phyloP scores from a whole-genome alignment of 2,329 filamentous ascomycete species.

The Talaromyces amestolkiae region DNA sequence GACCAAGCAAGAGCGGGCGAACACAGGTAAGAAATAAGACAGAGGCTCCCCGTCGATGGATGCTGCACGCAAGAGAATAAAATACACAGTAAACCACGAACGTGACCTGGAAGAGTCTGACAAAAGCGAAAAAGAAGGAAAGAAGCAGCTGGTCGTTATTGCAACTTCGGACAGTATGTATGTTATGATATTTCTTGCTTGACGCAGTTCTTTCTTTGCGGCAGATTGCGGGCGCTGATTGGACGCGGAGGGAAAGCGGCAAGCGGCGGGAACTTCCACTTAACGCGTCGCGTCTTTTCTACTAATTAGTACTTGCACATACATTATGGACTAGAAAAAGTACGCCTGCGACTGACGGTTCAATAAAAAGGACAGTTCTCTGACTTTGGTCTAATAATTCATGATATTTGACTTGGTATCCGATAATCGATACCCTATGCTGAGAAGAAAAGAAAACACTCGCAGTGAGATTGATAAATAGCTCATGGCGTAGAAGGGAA shows the following conservation, averaged over 20 bases:
- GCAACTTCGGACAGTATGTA: not conserved
- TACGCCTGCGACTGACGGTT: too few relatives aligned
- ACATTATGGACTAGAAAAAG: too few relatives aligned
- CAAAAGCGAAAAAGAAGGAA: not conserved
- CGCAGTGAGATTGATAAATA: not conserved
- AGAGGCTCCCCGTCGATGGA: not conserved
- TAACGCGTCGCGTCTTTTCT: conserved; percentile 8
- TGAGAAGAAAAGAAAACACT: not conserved
- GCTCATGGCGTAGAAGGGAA: not conserved
- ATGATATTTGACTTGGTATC: not conserved
- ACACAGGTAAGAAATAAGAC: not conserved
- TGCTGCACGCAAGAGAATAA: not conserved
- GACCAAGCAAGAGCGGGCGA: not conserved
- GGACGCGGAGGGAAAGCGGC: not conserved
- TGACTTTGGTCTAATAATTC: not conserved
- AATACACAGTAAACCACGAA: not conserved
- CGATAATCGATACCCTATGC: not conserved
- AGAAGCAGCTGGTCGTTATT: not conserved
- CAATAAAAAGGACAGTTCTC: not conserved
- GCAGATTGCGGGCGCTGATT: not conserved
- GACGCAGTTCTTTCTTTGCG: not conserved
- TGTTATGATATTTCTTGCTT: not conserved
- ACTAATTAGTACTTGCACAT: too few relatives aligned
- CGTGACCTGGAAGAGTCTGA: not conserved
- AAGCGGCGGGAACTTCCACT: not conserved